A percentile compares a stretch with the other conserved stretches of the same genome.
These are phyloP conservation scores for Aspergillus nidulans DNA, from an alignment of 495 filamentous ascomycete species.

Conservation along the genomic window DNA sequence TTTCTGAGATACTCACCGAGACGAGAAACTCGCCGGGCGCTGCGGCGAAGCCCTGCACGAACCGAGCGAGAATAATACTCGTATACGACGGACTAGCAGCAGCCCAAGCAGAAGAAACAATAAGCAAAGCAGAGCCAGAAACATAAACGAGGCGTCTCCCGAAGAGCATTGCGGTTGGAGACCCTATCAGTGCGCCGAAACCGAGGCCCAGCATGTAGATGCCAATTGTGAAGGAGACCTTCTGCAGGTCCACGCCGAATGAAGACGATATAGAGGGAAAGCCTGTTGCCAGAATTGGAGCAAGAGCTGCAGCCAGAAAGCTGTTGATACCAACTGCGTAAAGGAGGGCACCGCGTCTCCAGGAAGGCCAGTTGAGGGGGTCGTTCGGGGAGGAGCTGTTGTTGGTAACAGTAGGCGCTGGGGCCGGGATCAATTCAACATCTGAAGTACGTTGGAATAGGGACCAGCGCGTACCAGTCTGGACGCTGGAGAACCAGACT, in stretches of 20 bases:
- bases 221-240: slow-evolving; percentile 8
- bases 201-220: slow-evolving; percentile 10
- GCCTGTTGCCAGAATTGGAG: slow-evolving; percentile 3
- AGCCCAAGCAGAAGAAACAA: not conserved
- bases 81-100: not conserved
- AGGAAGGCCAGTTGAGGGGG: slow-evolving; percentile 2
- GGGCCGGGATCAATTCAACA: not conserved
- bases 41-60: not conserved
- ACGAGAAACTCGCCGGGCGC: slow-evolving; percentile 5
- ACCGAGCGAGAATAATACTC: not conserved
- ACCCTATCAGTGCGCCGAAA: not conserved
- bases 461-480: not conserved
- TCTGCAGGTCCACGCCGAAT: not conserved
- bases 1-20: slow-evolving; percentile 2
- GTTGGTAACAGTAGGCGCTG: not conserved
- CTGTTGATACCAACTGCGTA: slow-evolving; percentile 3
- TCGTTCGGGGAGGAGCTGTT: slow-evolving; percentile 1
- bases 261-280: not conserved
- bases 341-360: not conserved
- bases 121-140: not conserved
- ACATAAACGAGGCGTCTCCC: slow-evolving; percentile 4
- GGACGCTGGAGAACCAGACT: not conserved
- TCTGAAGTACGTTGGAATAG: not conserved
- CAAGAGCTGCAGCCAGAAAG: slow-evolving; percentile 1
- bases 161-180: not conserved